Percentiles rank a stretch among this genome's conserved stretches.
Evolutionary conservation across 2,329 filamentous ascomycete genomes (phyloP).

Genomic region (Fusarium avenaceum): DNA sequence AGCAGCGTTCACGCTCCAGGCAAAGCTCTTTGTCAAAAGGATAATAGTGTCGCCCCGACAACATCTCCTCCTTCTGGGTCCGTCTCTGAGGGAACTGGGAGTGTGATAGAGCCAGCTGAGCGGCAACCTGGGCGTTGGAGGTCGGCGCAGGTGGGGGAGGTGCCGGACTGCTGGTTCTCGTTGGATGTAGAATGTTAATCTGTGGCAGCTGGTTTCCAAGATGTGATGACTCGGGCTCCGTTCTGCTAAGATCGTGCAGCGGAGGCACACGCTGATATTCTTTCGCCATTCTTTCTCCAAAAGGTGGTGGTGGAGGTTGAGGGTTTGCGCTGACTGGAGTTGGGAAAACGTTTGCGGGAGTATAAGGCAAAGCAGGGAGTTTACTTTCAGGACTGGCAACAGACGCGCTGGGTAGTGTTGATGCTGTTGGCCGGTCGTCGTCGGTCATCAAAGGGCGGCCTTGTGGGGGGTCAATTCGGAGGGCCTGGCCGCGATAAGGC

Average conservation of each 20-base stretch:
- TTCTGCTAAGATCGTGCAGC: constrained; percentile 70
- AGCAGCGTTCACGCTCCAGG: constrained; percentile 87
- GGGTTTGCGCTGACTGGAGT: constrained; percentile 73
- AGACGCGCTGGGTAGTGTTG: constrained; percentile 70
- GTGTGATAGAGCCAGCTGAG: constrained; percentile 71
- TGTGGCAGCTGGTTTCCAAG: constrained; percentile 67
- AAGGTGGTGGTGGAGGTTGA: constrained; percentile 58
- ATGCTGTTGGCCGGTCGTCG: constrained; percentile 71
- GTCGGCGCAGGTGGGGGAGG: constrained; percentile 56
- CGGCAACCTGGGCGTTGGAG: constrained; percentile 67
- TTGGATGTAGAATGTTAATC: constrained; percentile 68
- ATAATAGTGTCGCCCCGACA: constrained; percentile 81
- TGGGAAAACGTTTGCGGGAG: constrained; percentile 68
- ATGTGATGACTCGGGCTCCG: constrained; percentile 67
- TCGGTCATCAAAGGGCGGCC: constrained; percentile 68
- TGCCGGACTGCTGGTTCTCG: constrained; percentile 63
- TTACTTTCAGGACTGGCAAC: constrained; percentile 72
- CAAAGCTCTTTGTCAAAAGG: constrained; percentile 83
- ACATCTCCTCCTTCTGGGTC: constrained; percentile 92
- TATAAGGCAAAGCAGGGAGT: constrained; percentile 69
- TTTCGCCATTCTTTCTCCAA: constrained; percentile 65
- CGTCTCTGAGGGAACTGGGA: constrained; percentile 63
- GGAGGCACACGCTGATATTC: constrained; percentile 73
- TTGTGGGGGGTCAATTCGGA: constrained; percentile 74
- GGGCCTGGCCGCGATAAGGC: constrained; percentile 71